Evolutionary conservation across 768 basidiomycete species (phyloP).

Genomic region (Phanerodontia chrysosporium): DNA sequence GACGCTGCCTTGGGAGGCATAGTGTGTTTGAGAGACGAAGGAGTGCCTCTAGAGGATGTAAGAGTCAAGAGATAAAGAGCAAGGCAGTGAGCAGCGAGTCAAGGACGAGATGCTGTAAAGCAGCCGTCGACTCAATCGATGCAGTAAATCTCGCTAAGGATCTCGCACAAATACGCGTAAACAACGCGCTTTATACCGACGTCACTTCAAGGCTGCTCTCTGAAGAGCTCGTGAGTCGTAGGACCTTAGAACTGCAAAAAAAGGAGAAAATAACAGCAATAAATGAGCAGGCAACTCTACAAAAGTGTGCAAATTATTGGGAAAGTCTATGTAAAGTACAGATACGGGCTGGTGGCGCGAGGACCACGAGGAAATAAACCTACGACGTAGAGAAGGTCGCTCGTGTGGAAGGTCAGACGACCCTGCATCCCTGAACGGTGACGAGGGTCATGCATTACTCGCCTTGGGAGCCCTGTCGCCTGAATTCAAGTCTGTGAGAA

Average conservation of each 20-base stretch:
- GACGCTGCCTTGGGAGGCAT: slow-evolving; percentile 22
- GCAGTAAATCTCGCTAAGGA: slow-evolving; percentile 11
- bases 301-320: too few species aligned
- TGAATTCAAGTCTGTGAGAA: too few species aligned
- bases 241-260: too few species aligned
- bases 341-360: background rate
- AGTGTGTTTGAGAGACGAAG: background rate
- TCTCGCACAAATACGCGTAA: slow-evolving; percentile 10
- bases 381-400: background rate
- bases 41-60: background rate
- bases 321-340: too few species aligned
- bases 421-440: background rate
- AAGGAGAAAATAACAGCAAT: too few species aligned
- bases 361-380: background rate
- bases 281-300: too few species aligned
- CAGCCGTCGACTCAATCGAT: slow-evolving; percentile 9
- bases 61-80: background rate
- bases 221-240: too few species aligned
- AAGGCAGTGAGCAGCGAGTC: background rate
- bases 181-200: slow-evolving; percentile 6
- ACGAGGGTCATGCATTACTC: background rate
- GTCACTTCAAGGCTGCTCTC: too few species aligned
- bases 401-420: background rate
- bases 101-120: background rate
- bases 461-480: too few species aligned